phyloP scores from a whole-genome alignment of 139 green algal species.

The Deuterostichococcus epilithicus region DNA sequence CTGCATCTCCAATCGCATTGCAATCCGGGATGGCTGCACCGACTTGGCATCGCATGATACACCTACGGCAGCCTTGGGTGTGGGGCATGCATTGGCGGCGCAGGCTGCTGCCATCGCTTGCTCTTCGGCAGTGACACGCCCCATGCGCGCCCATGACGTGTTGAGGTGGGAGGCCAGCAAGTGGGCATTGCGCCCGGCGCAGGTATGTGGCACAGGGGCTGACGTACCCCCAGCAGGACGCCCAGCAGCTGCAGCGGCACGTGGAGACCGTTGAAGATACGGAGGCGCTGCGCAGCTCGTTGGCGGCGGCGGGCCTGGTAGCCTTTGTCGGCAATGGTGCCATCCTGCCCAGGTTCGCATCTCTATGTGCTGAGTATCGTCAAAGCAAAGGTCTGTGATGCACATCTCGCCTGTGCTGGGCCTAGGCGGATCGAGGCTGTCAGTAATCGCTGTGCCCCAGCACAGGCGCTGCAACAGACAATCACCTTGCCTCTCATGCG shows the following conservation, averaged over 20 bases:
- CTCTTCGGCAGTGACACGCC: neutral
- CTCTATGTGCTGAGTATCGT: neutral
- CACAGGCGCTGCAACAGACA: neutral
- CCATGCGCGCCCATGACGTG: no score
- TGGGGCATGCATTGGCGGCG: no score
- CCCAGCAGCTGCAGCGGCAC: constrained; percentile 32
- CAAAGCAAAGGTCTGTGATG: no score
- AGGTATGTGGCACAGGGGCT: constrained; percentile 43
- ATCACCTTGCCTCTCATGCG: neutral
- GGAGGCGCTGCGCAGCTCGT: constrained; percentile 32
- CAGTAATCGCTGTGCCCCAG: neutral
- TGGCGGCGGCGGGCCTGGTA: constrained; percentile 43
- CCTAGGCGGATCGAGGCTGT: no score
- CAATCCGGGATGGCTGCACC: no score
- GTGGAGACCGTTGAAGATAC: constrained; percentile 54
- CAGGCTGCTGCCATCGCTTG: neutral
- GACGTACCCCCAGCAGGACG: constrained; percentile 26
- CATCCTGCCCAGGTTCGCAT: constrained; percentile 43
- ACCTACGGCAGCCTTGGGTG: no score
- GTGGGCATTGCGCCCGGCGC: no score
- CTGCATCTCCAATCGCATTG: no score
- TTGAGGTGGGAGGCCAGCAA: neutral
- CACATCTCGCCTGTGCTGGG: no score
- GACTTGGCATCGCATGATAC: no score
- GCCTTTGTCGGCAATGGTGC: constrained; percentile 67